Evolutionary conservation across 164 flowering plant species (phyloP).

Genomic region (Warburgia ugandensis): DNA sequence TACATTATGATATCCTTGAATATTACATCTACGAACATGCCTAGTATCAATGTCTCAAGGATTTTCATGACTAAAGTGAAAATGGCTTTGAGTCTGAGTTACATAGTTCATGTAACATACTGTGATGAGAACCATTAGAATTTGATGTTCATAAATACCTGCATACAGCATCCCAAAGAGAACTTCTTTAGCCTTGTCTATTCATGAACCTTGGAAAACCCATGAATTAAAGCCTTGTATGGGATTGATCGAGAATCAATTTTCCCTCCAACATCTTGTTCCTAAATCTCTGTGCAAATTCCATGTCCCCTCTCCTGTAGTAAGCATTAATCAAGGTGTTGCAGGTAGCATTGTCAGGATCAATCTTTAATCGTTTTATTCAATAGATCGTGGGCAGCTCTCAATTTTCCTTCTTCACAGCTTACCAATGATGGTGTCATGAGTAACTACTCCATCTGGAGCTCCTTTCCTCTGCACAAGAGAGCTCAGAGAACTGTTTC

Average conservation of each 20-base stretch:
- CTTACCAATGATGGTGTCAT: constrained; percentile 70
- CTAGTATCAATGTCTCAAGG: too few relatives aligned
- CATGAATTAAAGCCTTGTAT: constrained; percentile 78
- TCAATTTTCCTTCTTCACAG: constrained; percentile 67
- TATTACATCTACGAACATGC: too few relatives aligned
- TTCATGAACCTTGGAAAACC: constrained; percentile 57
- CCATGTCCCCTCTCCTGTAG: constrained; percentile 75
- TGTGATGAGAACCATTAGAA: neutral
- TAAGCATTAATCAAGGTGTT: constrained; percentile 92
- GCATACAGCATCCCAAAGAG: constrained; percentile 62
- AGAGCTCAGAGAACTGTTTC: too few relatives aligned
- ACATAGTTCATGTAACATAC: neutral
- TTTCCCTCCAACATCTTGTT: constrained; percentile 65
- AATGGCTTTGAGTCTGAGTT: neutral
- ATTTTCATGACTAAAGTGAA: too few relatives aligned
- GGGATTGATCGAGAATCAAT: constrained; percentile 50
- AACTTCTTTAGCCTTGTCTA: constrained; percentile 55
- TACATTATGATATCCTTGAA: too few relatives aligned
- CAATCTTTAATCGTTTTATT: constrained; percentile 70
- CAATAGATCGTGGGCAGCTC: constrained; percentile 65
- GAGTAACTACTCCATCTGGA: constrained; percentile 56
- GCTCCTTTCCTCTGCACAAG: constrained; percentile 73
- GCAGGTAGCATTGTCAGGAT: constrained; percentile 77
- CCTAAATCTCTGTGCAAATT: constrained; percentile 62
- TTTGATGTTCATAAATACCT: constrained; percentile 9